Percentiles rank a stretch among this genome's conserved stretches.
Evolutionary conservation across 352 stramenopile genomes (phyloP).

Genomic region (Elongisporangium anandrum): DNA sequence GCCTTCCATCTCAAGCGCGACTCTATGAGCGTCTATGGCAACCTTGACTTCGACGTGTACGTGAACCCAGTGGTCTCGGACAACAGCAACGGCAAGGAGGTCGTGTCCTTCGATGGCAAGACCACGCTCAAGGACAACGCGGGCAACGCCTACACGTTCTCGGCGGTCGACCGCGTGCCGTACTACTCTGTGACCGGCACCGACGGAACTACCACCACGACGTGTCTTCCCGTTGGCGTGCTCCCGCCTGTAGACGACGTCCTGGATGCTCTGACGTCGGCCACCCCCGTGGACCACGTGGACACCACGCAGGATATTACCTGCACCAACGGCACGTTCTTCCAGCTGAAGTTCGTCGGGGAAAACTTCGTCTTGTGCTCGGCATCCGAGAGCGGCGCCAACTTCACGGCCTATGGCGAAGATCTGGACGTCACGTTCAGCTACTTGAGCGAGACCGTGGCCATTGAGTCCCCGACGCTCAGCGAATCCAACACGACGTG

Average conservation of each 20-base stretch:
- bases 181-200: constrained; percentile 17
- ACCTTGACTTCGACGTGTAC: constrained; percentile 35
- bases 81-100: constrained; percentile 6
- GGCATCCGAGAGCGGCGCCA: constrained; percentile 11
- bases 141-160: constrained; percentile 26
- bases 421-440: constrained; percentile 32
- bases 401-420: constrained; percentile 35
- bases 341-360: constrained; percentile 16
- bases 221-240: background rate
- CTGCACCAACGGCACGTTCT: constrained; percentile 10
- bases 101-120: constrained; percentile 34
- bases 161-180: constrained; percentile 24
- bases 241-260: constrained; percentile 12
- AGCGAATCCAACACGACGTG: background rate
- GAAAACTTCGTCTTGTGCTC: constrained; percentile 36
- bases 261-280: constrained; percentile 10
- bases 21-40: constrained; percentile 47
- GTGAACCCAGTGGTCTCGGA: constrained; percentile 26
- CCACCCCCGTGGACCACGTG: constrained; percentile 17
- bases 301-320: constrained; percentile 11
- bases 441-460: constrained; percentile 19
- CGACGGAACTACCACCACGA: background rate
- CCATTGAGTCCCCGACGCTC: constrained; percentile 3
- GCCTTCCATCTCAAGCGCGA: constrained; percentile 43
- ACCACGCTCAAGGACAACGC: constrained; percentile 17